phyloP scores from a whole-genome alignment of 345 rosid genomes.

The Brassica cretica region DNA sequence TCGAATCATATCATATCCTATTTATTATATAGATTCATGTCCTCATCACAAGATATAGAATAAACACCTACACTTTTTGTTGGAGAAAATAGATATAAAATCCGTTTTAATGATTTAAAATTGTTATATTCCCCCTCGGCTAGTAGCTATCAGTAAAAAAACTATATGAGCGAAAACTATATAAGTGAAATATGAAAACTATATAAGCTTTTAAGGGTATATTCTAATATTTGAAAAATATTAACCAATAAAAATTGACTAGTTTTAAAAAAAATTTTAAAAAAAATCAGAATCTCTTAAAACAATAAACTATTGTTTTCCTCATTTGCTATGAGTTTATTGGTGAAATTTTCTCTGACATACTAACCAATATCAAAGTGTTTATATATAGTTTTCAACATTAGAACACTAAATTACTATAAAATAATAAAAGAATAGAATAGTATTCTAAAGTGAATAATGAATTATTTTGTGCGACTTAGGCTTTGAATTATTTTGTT shows the following conservation, averaged over 20 bases:
- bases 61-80: neutral
- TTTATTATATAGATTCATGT: neutral
- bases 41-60: neutral
- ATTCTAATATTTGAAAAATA: no score
- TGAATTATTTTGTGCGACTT: neutral
- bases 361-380: no score
- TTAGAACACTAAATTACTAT: neutral
- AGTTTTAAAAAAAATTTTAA: neutral
- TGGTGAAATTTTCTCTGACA: neutral
- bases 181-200: neutral
- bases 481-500: neutral
- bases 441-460: neutral
- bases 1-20: constrained; percentile 16
- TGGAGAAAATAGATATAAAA: neutral
- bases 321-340: neutral
- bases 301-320: neutral
- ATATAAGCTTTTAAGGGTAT: neutral
- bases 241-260: neutral
- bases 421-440: neutral
- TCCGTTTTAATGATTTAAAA: neutral
- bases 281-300: neutral
- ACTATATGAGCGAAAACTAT: no score
- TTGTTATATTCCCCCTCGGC: neutral
- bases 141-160: no score
- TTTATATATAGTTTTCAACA: neutral